Percentiles rank a stretch among this genome's conserved stretches.
Evolutionary conservation across 2,329 filamentous ascomycete genomes (phyloP).

Genomic region (Lasiodiplodia sp.): DNA sequence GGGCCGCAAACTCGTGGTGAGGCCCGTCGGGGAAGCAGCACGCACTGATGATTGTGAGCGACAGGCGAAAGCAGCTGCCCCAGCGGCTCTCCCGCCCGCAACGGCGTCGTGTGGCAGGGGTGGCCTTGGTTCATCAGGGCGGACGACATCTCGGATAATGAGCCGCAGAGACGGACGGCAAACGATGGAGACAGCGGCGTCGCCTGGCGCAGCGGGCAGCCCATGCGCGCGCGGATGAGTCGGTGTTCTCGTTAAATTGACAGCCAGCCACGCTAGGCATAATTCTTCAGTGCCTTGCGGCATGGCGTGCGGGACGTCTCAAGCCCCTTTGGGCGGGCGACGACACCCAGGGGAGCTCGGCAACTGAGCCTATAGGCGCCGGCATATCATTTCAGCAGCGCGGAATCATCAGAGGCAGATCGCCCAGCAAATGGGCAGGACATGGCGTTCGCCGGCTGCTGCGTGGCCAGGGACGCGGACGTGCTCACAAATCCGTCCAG

Average conservation of each 20-base stretch:
- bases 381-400: conserved; percentile 4
- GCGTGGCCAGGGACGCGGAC: conserved; percentile 1
- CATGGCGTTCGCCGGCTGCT: conserved; percentile 17
- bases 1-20: neutral
- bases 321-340: conserved; percentile 2
- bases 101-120: conserved; percentile 11
- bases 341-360: neutral
- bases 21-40: neutral
- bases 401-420: conserved; percentile 22
- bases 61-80: conserved; percentile 13
- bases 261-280: conserved; percentile 8
- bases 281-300: conserved; percentile 6
- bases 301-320: conserved; percentile 1
- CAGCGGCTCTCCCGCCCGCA: conserved; percentile 18
- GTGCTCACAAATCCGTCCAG: conserved; percentile 20
- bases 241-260: conserved; percentile 16
- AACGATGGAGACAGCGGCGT: conserved; percentile 11
- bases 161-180: conserved; percentile 6
- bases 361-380: neutral
- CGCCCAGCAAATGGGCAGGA: neutral
- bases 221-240: conserved; percentile 15
- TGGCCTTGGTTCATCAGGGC: conserved; percentile 3
- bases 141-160: conserved; percentile 23
- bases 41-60: conserved; percentile 17
- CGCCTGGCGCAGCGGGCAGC: conserved; percentile 12